Conservation (phyloP, 257 asterid species). For the Thymus mandschuricus region DNA sequence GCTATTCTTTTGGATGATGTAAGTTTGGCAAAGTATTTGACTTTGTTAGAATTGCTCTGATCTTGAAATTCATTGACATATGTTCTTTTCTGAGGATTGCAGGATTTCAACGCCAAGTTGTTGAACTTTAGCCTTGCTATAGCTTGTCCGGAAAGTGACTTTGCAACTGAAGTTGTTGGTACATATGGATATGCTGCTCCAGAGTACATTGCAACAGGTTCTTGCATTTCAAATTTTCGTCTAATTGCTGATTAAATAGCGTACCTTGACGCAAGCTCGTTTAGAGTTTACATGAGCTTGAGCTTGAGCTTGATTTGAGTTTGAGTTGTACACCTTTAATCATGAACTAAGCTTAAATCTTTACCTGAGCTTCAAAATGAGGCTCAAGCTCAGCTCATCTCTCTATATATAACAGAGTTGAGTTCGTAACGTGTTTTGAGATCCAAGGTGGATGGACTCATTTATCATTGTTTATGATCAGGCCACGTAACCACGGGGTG, state of each 20-base stretch:
- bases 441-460: neutral
- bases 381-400: neutral
- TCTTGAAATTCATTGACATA: neutral
- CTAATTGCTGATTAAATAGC: neutral
- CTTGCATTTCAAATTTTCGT: neutral
- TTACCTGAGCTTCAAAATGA: neutral
- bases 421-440: neutral
- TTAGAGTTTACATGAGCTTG: neutral
- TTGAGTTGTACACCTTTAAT: neutral
- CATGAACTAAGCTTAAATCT: neutral
- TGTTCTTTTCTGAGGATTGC: slow-evolving; percentile 11
- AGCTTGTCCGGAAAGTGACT: slow-evolving; percentile 49
- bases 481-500: slow-evolving; percentile 16
- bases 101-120: slow-evolving; percentile 47
- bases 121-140: slow-evolving; percentile 53
- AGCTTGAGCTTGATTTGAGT: neutral
- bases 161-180: slow-evolving; percentile 49
- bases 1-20: slow-evolving; percentile 59
- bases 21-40: neutral
- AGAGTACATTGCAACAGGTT: slow-evolving; percentile 27
- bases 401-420: neutral
- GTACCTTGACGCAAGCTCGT: neutral
- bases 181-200: slow-evolving; percentile 36
- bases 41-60: neutral
- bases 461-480: neutral